Percentiles rank a stretch among this genome's conserved stretches.
Evolutionary conservation across 2,329 filamentous ascomycete genomes (phyloP).

Genomic region (Teratosphaeria epicoccoides): DNA sequence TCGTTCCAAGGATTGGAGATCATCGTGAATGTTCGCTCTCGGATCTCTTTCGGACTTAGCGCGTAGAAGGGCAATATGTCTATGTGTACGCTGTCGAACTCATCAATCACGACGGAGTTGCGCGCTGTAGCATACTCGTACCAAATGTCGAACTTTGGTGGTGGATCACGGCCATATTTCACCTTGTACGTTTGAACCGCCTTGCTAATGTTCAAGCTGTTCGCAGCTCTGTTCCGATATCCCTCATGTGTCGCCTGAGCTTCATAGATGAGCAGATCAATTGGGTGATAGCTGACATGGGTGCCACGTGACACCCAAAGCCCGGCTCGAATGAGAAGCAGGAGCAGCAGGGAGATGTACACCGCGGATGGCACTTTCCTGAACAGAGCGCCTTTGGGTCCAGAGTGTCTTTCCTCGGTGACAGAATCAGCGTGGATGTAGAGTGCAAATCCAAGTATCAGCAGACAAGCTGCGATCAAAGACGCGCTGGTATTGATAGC

Average conservation of each 20-base stretch:
- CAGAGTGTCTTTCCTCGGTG: constrained; percentile 4
- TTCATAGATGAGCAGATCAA: constrained; percentile 44
- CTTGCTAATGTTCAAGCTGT: constrained; percentile 38
- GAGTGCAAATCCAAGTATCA: constrained; percentile 22
- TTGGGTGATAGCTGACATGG: constrained; percentile 40
- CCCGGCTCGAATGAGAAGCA: constrained; percentile 34
- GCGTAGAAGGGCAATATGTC: constrained; percentile 48
- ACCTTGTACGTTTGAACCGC: constrained; percentile 42
- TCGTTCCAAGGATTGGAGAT: constrained; percentile 46
- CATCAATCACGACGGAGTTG: constrained; percentile 46
- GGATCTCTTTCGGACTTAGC: constrained; percentile 40
- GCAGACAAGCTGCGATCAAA: constrained; percentile 13
- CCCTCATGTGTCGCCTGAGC: constrained; percentile 38
- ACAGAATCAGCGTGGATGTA: constrained; percentile 18
- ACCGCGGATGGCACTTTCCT: constrained; percentile 19
- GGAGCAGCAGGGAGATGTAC: constrained; percentile 29
- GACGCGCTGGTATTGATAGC: constrained; percentile 13
- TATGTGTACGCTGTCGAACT: constrained; percentile 49
- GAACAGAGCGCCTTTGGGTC: constrained; percentile 3
- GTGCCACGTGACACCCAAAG: constrained; percentile 33
- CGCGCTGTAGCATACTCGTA: constrained; percentile 45
- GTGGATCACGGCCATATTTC: constrained; percentile 45
- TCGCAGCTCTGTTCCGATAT: constrained; percentile 39
- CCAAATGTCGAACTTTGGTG: constrained; percentile 51
- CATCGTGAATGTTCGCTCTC: constrained; percentile 42